Base-by-base conservation (phyloP, 352 stramenopile species). In the Globisporangium perplexum region DNA sequence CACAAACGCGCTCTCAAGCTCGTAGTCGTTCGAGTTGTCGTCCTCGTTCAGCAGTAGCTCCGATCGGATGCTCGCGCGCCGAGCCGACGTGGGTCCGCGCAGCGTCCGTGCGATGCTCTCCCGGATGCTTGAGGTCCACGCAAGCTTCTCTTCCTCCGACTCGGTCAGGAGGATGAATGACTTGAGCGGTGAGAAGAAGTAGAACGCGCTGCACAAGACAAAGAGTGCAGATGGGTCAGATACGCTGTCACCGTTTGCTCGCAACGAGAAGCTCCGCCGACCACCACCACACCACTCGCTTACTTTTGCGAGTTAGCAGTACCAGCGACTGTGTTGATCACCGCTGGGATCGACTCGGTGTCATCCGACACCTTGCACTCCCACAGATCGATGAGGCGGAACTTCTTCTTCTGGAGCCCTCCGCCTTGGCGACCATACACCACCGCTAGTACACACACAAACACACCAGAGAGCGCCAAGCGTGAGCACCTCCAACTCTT, bases 131-230 rank as follows among this genome's bases (percentile, higher is more conserved):
- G 45, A 48, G 17, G 82, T 86, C 84, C 84, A 94, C 12, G 39
- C 55, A 2, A 53, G 26, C 57, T 91, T 90, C 23, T 86, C 80
- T 51, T 72, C 64, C 20, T 88, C 66, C 10, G 77, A 86, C 14
- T 84, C 64, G 7, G 84, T 68, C 15, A 94, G 63, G 36, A 94
- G 62, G 46, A 94, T 89, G 50, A 94, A 94, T 26, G 84, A 94
- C 66, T 94, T 94, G 22, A 89, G 69, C 17, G 77, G 83, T 2
- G 84, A 94, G 48, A 84, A 90, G 39, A 94, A 94, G 54, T 85
- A 90, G 48, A 94, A 91, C 0, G 84, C 84, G 49, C 79, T 94
- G 50, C 3, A 18, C n/a, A 39, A 33, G 23, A 28, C 30, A 47
- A 12, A 30, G 15, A n/a, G 22, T 20, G 31, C 20, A 51, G 23